Evolutionary conservation across 305 asterid genomes (phyloP).

Genomic region (Ilex paraguariensis): DNA sequence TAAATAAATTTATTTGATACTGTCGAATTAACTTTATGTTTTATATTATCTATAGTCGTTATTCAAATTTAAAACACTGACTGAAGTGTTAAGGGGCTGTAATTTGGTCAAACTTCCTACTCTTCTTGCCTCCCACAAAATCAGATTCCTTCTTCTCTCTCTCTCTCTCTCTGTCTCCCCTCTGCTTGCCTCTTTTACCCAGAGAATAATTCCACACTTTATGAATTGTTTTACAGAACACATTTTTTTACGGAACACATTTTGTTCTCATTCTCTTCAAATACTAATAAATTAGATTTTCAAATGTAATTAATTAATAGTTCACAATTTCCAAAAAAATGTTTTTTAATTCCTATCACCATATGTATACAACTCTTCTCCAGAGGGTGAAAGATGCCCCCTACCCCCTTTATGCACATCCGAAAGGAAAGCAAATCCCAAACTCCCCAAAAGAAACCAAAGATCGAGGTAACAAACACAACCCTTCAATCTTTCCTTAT

Average conservation of each 20-base stretch:
- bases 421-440: not conserved
- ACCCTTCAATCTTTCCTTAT: not conserved
- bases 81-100: not conserved
- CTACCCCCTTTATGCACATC: not conserved
- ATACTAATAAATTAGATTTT: too few species aligned
- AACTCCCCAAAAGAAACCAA: not conserved
- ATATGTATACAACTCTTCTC: not conserved
- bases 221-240: not conserved
- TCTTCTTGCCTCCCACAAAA: not conserved
- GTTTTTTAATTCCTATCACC: not conserved
- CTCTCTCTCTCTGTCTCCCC: not conserved
- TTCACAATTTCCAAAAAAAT: not conserved
- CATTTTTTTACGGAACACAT: too few species aligned
- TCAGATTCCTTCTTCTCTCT: not conserved
- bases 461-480: not conserved
- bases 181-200: too few species aligned
- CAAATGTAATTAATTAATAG: not conserved
- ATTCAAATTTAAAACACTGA: too few species aligned
- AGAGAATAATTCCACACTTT: not conserved
- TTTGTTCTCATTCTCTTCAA: not conserved
- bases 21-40: too few species aligned
- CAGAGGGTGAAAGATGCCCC: too few species aligned
- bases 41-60: too few species aligned
- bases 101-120: not conserved
- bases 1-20: too few species aligned